phyloP scores from a whole-genome alignment of 2,329 filamentous ascomycete species.

The Talaromyces verruculosus region DNA sequence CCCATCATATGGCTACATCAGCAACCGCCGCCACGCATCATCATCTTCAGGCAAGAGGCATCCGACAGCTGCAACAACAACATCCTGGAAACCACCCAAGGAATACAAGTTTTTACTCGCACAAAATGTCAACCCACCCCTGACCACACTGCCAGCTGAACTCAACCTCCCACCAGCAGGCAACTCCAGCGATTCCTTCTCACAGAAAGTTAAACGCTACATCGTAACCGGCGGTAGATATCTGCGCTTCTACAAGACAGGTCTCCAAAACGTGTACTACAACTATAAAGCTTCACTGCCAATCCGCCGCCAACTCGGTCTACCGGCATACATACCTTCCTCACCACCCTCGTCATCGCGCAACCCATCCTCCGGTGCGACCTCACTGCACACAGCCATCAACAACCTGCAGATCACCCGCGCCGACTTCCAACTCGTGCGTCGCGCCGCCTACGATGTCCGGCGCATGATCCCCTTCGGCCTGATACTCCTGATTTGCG shows the following conservation, averaged over 20 bases:
- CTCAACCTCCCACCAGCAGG: conserved; percentile 60
- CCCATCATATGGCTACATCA: background rate
- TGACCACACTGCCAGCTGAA: conserved; percentile 69
- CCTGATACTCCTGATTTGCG: conserved; percentile 72
- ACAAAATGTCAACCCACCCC: conserved; percentile 67
- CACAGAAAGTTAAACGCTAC: conserved; percentile 4
- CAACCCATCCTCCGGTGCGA: conserved; percentile 10
- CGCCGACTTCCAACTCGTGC: conserved; percentile 68
- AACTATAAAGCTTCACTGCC: conserved; percentile 55
- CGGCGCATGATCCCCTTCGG: conserved; percentile 76
- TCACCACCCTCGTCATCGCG: conserved; percentile 27
- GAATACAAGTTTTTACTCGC: background rate
- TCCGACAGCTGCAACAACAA: background rate
- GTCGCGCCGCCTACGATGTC: conserved; percentile 69
- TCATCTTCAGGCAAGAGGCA: background rate
- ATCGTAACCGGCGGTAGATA: conserved; percentile 68
- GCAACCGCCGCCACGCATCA: conserved; percentile 7
- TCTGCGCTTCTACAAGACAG: conserved; percentile 81
- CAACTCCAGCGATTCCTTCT: conserved; percentile 38
- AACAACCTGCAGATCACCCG: conserved; percentile 51
- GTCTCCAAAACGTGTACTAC: conserved; percentile 69
- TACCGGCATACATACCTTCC: conserved; percentile 36
- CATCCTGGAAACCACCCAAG: background rate
- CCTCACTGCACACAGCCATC: conserved; percentile 23
- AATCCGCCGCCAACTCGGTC: conserved; percentile 32